A percentile compares a stretch with the other conserved stretches of the same genome.
Conservation (phyloP, 768 basidiomycete species). For the Auricularia heimuer region DNA sequence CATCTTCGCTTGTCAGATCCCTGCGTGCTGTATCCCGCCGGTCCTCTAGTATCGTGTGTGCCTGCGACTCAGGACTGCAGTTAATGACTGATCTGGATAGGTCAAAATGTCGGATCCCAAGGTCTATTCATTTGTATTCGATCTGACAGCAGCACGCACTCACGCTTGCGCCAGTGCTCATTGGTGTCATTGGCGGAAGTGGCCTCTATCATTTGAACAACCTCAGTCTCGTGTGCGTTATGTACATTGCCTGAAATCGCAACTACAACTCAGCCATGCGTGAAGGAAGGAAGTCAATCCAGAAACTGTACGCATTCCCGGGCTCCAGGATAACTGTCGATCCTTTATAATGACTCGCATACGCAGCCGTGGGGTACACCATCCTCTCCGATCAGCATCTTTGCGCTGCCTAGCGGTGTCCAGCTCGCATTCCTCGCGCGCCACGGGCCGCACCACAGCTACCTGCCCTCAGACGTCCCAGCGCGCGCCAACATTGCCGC, state of each 20-base stretch:
- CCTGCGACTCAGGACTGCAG: no score
- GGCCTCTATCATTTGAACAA: slow-evolving; percentile 92
- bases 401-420: slow-evolving; percentile 70
- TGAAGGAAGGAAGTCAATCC: slow-evolving; percentile 65
- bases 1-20: no score
- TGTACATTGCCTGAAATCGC: not conserved
- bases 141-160: no score
- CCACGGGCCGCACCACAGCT: slow-evolving; percentile 74
- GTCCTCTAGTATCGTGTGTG: no score
- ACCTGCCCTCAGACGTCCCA: slow-evolving; percentile 75
- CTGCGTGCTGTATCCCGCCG: no score
- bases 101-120: no score
- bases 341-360: not conserved
- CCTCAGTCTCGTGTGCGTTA: slow-evolving; percentile 71
- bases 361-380: slow-evolving; percentile 81
- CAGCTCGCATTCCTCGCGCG: slow-evolving; percentile 85
- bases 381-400: slow-evolving; percentile 87
- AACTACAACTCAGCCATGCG: not conserved
- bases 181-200: slow-evolving; percentile 87
- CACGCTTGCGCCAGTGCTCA: slow-evolving; percentile 41
- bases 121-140: no score
- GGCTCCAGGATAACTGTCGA: no score
- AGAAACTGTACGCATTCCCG: slow-evolving; percentile 46
- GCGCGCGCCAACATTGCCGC: slow-evolving; percentile 91
- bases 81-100: no score